Evolutionary conservation across 2,329 filamentous ascomycete genomes (phyloP), one percentile per base, ranked within the genome.

Genomic region (Hortaea werneckii): DNA sequence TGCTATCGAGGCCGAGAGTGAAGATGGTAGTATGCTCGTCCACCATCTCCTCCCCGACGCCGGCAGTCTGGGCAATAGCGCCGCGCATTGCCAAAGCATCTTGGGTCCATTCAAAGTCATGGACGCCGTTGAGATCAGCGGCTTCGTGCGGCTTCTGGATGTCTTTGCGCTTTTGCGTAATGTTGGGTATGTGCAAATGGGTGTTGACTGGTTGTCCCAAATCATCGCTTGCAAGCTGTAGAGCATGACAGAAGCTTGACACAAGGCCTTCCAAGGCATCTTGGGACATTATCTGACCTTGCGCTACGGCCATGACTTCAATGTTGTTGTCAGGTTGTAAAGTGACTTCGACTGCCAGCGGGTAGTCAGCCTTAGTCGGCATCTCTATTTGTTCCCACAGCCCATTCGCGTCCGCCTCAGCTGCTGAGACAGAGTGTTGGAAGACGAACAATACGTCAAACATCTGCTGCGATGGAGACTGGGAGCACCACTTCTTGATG

Each of bases 391-490:
- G 57, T 0, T 65, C 66, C 82, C 86, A 89, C 1, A 48, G 46
- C 0, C 56, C 47, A 1, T 58, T 50, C 0, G 64, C 55, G 6
- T 39, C 30, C 7, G 46, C 13, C 5, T 29, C 30, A 2, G 29
- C 13, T 1, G 27, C 20, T 1, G 28, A 13, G 2, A 9, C n/a
- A 8, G 44, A 39, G 32, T 75, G 71, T 57, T 94, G 85, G 59
- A 90, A 95, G 0, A 87, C 83, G 54, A 95, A 94, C 1, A 95
- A 68, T 0, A 75, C 82, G 48, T 94, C 83, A 58, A 95, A 95
- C 2, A 90, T 65, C 0, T 77, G 71, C 37, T 76, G 63, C n/a
- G 66, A 65, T 1, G 67, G 67, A 3, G 74, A 74, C 4, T 70
- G 68, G 0, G 76, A 73, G 53, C 79, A 81, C 82, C 86, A 94